Conservation (phyloP, 768 basidiomycete species). For the Boletus pseudopeckii region DNA sequence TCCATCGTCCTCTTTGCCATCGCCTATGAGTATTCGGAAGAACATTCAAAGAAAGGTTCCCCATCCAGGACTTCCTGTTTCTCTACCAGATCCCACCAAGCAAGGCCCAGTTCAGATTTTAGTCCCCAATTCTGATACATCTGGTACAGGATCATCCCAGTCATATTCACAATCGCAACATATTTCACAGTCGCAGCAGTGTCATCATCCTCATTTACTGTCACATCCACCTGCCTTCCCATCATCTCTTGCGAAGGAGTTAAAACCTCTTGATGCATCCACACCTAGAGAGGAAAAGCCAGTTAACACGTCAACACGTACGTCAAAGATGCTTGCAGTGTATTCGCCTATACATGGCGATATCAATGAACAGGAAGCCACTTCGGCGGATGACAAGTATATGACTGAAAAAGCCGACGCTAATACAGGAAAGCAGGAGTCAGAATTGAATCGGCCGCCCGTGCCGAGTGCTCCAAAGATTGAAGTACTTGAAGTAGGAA, state of each 20-base stretch:
- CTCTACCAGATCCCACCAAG: conserved; percentile 28
- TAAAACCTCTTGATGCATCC: conserved; percentile 19
- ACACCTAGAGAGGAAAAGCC: conserved; percentile 11
- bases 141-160: conserved; percentile 36
- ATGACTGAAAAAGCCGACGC: background rate
- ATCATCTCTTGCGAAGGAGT: conserved; percentile 20
- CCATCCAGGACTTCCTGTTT: conserved; percentile 36
- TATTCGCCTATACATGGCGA: background rate
- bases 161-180: conserved; percentile 28
- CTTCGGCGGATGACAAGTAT: background rate
- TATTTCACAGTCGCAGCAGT: conserved; percentile 31
- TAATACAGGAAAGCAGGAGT: background rate
- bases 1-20: conserved; percentile 5
- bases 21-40: conserved; percentile 16
- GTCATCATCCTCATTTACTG: conserved; percentile 17
- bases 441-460: background rate
- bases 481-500: conserved; percentile 10
- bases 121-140: conserved; percentile 56
- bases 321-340: conserved; percentile 6
- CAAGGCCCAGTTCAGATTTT: conserved; percentile 43
- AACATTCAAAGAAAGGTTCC: conserved; percentile 45
- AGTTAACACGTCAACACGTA: background rate
- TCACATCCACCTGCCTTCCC: conserved; percentile 10
- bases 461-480: conserved; percentile 7
- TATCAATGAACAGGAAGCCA: background rate